These are phyloP conservation scores for Ligustrum vulgare DNA, from an alignment of 257 asterid genomes.

Conservation along the genomic window DNA sequence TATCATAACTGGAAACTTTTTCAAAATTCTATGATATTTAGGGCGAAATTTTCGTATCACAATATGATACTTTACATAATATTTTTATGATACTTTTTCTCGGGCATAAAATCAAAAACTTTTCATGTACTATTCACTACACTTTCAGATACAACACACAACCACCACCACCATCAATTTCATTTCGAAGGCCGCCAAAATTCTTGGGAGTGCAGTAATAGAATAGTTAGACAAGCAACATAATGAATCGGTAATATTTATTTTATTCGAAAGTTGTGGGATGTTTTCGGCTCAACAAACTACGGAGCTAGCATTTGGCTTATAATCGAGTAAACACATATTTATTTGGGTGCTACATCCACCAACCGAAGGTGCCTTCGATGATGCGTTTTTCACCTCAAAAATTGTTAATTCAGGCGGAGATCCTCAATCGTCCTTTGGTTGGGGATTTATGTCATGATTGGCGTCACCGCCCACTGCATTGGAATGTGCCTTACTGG, in stretches of 20 bases:
- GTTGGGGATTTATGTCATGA: conserved; percentile 55
- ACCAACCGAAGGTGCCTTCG: conserved; percentile 36
- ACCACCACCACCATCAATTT: too few species aligned
- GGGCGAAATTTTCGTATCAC: too few species aligned
- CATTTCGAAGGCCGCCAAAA: too few species aligned
- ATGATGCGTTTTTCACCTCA: conserved; percentile 38
- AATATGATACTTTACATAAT: too few species aligned
- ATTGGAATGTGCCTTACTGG: too few species aligned
- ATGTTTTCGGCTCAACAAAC: not conserved
- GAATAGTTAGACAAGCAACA: conserved; percentile 63
- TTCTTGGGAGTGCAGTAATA: not conserved
- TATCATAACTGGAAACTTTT: too few species aligned
- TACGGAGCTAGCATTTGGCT: conserved; percentile 60
- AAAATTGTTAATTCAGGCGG: conserved; percentile 28
- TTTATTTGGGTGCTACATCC: conserved; percentile 70
- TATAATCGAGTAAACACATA: conserved; percentile 54
- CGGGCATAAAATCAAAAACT: too few species aligned
- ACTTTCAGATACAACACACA: too few species aligned
- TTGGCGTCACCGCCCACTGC: too few species aligned
- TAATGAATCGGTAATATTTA: conserved; percentile 44
- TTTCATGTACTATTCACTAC: too few species aligned
- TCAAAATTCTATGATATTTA: too few species aligned
- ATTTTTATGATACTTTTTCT: too few species aligned
- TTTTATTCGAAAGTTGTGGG: conserved; percentile 23
- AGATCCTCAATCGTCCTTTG: conserved; percentile 40